Conservation (phyloP, 371 early-diverging fungal species). For the Coemansia linderi region DNA sequence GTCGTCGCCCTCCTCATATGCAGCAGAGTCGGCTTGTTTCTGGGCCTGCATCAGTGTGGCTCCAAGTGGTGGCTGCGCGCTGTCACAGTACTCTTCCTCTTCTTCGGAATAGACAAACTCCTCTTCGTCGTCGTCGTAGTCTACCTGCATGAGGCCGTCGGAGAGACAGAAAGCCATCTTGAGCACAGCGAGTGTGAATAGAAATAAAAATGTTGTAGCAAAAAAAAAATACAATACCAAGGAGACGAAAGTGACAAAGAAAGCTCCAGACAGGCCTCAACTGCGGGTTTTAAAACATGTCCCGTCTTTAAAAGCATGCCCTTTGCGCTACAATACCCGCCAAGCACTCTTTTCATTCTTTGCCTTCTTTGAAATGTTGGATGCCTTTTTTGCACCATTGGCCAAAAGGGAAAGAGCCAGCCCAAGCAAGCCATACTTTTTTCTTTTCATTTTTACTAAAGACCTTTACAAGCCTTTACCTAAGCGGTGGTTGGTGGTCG, state of each 20-base stretch:
- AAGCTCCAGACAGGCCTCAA: background rate
- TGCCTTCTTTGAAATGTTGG: background rate
- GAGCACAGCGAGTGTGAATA: background rate
- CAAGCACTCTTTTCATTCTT: no score
- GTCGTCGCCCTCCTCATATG: constrained; percentile 41
- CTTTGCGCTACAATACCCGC: background rate
- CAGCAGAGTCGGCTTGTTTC: constrained; percentile 20
- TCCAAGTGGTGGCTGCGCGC: background rate
- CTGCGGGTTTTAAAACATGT: background rate
- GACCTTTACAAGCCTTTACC: background rate
- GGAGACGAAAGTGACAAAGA: background rate
- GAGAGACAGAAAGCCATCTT: constrained; percentile 36
- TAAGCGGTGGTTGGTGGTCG: background rate
- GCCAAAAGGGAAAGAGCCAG: background rate
- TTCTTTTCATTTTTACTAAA: background rate
- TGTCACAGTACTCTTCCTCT: constrained; percentile 29
- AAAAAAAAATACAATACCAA: background rate
- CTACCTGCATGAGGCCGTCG: constrained; percentile 51
- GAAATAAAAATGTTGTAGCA: background rate
- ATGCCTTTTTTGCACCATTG: background rate
- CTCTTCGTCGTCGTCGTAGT: constrained; percentile 53
- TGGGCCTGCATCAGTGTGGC: background rate
- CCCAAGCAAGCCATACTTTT: background rate
- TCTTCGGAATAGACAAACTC: constrained; percentile 51
- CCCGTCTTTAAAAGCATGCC: background rate